Base-by-base conservation (phyloP, 176 grass and related monocot species). In the Paspalum vaginatum region DNA sequence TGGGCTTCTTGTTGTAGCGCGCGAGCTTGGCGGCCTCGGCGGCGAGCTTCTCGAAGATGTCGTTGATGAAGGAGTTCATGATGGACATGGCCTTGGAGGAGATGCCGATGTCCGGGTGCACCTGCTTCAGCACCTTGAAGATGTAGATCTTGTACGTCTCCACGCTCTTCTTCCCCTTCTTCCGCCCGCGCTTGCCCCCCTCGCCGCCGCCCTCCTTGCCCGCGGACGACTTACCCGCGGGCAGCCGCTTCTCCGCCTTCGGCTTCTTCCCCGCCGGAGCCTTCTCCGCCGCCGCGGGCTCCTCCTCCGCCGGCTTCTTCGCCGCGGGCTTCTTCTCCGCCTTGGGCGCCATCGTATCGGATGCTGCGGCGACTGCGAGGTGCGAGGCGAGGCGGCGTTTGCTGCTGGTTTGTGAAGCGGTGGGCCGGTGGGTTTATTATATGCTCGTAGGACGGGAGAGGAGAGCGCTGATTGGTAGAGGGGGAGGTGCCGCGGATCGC, bases 1-100 rank as follows among this genome's bases (percentile, higher is more conserved):
- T 75, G 52, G 72, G 72, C 50, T 68, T 80, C 64, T 76, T 76
- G 56, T 76, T 76, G 74, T 76, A 76, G 1, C 55, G 55, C 11
- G 53, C 39, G 39, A 59, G 72, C 38, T 75, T 59, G 68, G 68
- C 54, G 15, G 82, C 22, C 65, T 85, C 83, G 0, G 5, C 56
- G 13, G 78, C 82, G 25, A 85, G 82, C 82, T 85, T 89, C 82
- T 89, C 82, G 72, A 89, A 89, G 82, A 85, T 89, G 55, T 81
- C 87, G 64, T 81, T 85, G 82, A 89, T 89, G 82, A 81, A 89
- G 49, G 82, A 89, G 65, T 89, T 89, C 87, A 81, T 77, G 77
- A 89, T 81, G 49, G 76, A 56, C 87, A 85, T 85, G 65, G 87
- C 83, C 87, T 85, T 85, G 78, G 72, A 82, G 26, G 78, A 82